These are phyloP conservation scores for Rhodotorula sp. DNA, from an alignment of 1,284 basidiomycete species.

Conservation along the genomic window DNA sequence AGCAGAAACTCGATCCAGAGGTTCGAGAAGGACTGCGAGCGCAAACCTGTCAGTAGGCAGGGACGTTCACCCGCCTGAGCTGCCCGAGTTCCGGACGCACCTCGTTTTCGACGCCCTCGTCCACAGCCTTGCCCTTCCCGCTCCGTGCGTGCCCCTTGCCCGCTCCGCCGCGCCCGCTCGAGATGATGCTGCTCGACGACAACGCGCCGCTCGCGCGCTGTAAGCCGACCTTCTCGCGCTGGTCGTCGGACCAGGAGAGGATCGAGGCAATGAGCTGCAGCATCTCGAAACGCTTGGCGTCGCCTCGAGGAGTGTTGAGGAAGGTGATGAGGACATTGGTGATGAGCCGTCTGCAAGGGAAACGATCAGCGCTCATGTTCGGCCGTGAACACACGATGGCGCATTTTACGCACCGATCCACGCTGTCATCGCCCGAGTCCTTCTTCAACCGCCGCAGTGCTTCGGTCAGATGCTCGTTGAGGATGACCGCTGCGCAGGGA, in stretches of 20 bases:
- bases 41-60: background rate
- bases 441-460: slow-evolving; percentile 88
- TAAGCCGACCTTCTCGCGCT: slow-evolving; percentile 86
- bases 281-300: slow-evolving; percentile 97
- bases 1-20: slow-evolving; percentile 94
- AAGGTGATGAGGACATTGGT: slow-evolving; percentile 94
- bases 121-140: slow-evolving; percentile 51
- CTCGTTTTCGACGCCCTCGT: slow-evolving; percentile 69
- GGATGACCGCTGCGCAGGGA: slow-evolving; percentile 72
- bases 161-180: slow-evolving; percentile 33
- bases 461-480: slow-evolving; percentile 97
- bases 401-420: slow-evolving; percentile 62
- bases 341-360: slow-evolving; percentile 69
- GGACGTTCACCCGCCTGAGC: background rate
- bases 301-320: slow-evolving; percentile 82
- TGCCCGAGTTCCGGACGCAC: slow-evolving; percentile 27
- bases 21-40: slow-evolving; percentile 80
- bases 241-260: slow-evolving; percentile 83
- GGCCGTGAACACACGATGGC: background rate
- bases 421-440: slow-evolving; percentile 81
- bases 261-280: slow-evolving; percentile 83
- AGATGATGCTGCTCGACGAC: slow-evolving; percentile 40
- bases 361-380: background rate
- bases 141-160: slow-evolving; percentile 40
- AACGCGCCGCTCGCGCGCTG: slow-evolving; percentile 58